Conservation (phyloP, 1,139 yeast species). For the Yamadazyma friedrichii region DNA sequence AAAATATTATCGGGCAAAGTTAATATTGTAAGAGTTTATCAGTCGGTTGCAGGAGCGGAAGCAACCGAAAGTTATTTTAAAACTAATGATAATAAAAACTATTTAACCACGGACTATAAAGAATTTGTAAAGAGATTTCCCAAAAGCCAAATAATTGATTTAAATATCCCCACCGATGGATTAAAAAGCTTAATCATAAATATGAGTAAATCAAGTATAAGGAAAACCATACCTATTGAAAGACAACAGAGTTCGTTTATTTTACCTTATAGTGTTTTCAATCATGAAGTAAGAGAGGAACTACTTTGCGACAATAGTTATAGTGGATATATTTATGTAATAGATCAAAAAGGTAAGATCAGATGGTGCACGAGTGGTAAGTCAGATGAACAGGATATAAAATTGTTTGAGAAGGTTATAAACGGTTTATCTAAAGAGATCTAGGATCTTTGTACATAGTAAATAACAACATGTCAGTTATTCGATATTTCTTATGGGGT, state of each 20-base stretch:
- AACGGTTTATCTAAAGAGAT: constrained; percentile 45
- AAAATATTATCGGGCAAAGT: constrained; percentile 49
- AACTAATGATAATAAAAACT: constrained; percentile 31
- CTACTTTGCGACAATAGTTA: constrained; percentile 71
- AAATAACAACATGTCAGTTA: not conserved
- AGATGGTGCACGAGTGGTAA: constrained; percentile 94
- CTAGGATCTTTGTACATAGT: constrained; percentile 3
- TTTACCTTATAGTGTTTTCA: constrained; percentile 59
- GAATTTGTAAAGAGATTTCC: constrained; percentile 41
- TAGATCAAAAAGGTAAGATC: constrained; percentile 71
- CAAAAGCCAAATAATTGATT: constrained; percentile 65
- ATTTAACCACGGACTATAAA: constrained; percentile 29
- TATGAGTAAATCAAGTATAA: constrained; percentile 46
- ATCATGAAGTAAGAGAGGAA: constrained; percentile 56
- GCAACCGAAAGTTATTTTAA: constrained; percentile 63
- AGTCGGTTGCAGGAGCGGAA: constrained; percentile 71
- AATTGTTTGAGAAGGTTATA: constrained; percentile 67
- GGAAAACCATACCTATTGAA: constrained; percentile 41
- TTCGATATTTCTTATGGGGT: too few species aligned
- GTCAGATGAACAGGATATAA: constrained; percentile 61
- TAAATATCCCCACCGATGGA: constrained; percentile 71
- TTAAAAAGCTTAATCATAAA: constrained; percentile 64
- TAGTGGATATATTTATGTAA: constrained; percentile 79
- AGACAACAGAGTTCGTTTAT: constrained; percentile 64
- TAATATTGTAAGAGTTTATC: constrained; percentile 63